Evolutionary conservation across 805 yeast species (phyloP).

Genomic region (Candida khao-thaluensis): DNA sequence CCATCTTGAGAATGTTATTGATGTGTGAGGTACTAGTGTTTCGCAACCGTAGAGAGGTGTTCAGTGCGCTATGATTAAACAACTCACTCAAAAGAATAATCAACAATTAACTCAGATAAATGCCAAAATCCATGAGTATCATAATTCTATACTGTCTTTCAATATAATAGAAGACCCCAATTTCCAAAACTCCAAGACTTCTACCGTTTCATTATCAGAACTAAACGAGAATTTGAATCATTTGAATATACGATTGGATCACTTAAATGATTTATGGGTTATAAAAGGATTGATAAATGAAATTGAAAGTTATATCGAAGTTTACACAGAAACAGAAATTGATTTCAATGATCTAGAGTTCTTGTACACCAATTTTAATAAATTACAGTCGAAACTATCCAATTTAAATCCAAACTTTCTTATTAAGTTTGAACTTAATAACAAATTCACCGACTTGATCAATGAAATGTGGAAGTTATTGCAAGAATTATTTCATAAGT

Average conservation of each 20-base stretch:
- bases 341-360: slow-evolving; percentile 21
- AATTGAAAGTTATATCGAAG: slow-evolving; percentile 16
- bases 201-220: slow-evolving; percentile 13
- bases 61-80: slow-evolving; percentile 12
- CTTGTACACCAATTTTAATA: slow-evolving; percentile 19
- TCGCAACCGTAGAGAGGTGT: no score
- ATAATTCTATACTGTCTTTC: slow-evolving; percentile 14
- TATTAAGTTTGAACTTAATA: slow-evolving; percentile 15
- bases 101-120: slow-evolving; percentile 5
- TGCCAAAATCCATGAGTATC: slow-evolving; percentile 11
- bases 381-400: slow-evolving; percentile 17
- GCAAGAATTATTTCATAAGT: slow-evolving; percentile 17
- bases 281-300: slow-evolving; percentile 26
- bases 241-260: slow-evolving; percentile 9
- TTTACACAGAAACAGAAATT: slow-evolving; percentile 12
- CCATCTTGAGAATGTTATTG: no score
- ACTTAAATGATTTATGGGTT: slow-evolving; percentile 27
- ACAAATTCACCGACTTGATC: slow-evolving; percentile 11
- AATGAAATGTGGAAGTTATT: slow-evolving; percentile 16
- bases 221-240: slow-evolving; percentile 14
- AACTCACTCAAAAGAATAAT: slow-evolving; percentile 9
- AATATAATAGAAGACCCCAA: slow-evolving; percentile 20
- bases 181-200: slow-evolving; percentile 8
- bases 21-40: no score
- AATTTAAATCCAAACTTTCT: slow-evolving; percentile 16